Evolutionary conservation across 345 rosid species (phyloP), one percentile per base, ranked within the genome.

Genomic region (Mercurialis annua): DNA sequence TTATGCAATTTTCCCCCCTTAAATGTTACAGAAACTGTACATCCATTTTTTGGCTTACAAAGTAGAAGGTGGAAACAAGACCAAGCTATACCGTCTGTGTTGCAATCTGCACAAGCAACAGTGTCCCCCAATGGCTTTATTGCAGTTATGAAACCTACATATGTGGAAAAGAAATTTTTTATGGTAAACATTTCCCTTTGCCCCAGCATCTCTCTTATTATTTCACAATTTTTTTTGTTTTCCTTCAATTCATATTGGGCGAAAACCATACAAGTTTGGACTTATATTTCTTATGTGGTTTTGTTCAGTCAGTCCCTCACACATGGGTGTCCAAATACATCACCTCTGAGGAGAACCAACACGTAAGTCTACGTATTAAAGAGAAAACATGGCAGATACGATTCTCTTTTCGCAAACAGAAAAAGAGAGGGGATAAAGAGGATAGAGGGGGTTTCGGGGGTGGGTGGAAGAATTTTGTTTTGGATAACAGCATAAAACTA

Each of bases 391-490:
- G 90, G 86, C 29, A n/a, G 30, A 44, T 70, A 48, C 62, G 66
- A 47, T 72, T 56, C 30, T 60, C 50, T 46, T 73, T 66, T 51
- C 65, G 64, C 29, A 57, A 68, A 14, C 30, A 12, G 12, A 77
- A 71, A 2, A 55, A 62, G n/a, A n/a, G n/a, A n/a, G n/a, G n/a
- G n/a, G n/a, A n/a, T n/a, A n/a, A n/a, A n/a, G n/a, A n/a, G n/a
- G n/a, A n/a, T 17, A 56, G 47, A 27, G 91, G 87, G 65, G 81
- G 85, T 23, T 62, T 86, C 30, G 34, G 80, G 7, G 44, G 62
- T 42, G 91, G 88, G 17, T 84, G 88, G 91, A 84, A 42, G 84
- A 71, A 47, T 8, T 84, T 86, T 53, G 83, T 76, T 6, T 10
- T 44, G 5, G 88, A 82, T 7, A 86, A 82, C 83, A 73, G 79